A percentile compares a stretch with the other conserved stretches of the same genome.
Evolutionary conservation across 106 monocot species (phyloP).

Genomic region (Platanthera guangdongensis): DNA sequence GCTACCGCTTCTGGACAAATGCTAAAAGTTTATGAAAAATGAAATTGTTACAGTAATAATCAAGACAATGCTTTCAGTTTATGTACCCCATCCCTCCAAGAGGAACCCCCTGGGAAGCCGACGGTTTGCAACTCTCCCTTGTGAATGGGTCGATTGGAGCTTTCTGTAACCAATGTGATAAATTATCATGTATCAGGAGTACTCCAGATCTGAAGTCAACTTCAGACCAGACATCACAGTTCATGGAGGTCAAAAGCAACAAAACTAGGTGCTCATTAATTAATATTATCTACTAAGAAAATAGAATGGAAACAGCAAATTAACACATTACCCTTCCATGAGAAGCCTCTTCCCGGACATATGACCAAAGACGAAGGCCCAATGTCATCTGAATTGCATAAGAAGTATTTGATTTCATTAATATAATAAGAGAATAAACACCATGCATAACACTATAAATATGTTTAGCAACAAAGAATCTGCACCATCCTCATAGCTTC

Average conservation of each 20-base stretch:
- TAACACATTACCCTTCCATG: conserved; percentile 74
- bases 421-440: neutral
- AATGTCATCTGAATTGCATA: conserved; percentile 55
- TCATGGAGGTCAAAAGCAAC: neutral
- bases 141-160: conserved; percentile 99
- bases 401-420: conserved; percentile 2
- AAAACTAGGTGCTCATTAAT: neutral
- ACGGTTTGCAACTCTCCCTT: conserved; percentile 71
- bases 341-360: conserved; percentile 98
- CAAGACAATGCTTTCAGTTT: neutral
- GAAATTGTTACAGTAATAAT: neutral
- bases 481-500: conserved; percentile 88
- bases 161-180: conserved; percentile 47
- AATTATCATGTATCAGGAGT: neutral
- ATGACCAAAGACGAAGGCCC: conserved; percentile 97
- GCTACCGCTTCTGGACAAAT: conserved; percentile 76
- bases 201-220: neutral
- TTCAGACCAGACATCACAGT: neutral
- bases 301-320: neutral
- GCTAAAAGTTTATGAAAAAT: neutral
- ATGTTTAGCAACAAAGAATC: neutral
- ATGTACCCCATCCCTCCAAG: conserved; percentile 98
- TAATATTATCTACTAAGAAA: neutral
- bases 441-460: neutral
- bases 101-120: conserved; percentile 97